phyloP scores from a whole-genome alignment of 371 early-diverging fungal genomes.

The Mucor mucedo region DNA sequence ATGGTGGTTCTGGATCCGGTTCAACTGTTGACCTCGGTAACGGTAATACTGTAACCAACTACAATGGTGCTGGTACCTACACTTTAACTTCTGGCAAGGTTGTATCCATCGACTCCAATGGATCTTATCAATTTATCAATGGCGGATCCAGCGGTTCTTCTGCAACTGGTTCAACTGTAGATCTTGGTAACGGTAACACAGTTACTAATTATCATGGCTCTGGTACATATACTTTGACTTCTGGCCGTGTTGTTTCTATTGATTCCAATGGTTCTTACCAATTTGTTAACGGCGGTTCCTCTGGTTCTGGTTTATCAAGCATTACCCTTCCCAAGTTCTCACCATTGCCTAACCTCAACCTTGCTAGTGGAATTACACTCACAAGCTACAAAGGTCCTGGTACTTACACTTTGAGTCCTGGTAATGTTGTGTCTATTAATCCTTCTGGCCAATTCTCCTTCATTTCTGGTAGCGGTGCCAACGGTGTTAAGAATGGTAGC shows the following conservation, averaged over 20 bases:
- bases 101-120: not conserved
- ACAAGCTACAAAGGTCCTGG: slow-evolving; percentile 12
- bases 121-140: slow-evolving; percentile 1
- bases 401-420: slow-evolving; percentile 5
- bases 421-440: not conserved
- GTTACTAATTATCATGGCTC: slow-evolving; percentile 4
- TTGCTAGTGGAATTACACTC: not conserved
- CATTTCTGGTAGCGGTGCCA: slow-evolving; percentile 1
- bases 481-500: not conserved
- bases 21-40: too few relatives aligned
- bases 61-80: slow-evolving; percentile 5
- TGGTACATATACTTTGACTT: slow-evolving; percentile 6
- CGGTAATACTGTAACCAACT: not conserved
- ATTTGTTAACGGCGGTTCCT: not conserved
- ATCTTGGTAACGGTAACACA: not conserved
- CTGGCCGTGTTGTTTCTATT: slow-evolving; percentile 11
- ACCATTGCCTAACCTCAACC: not conserved
- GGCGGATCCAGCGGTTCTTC: not conserved
- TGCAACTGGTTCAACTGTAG: not conserved
- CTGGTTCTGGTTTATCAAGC: not conserved
- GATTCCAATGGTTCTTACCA: not conserved
- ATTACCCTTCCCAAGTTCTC: not conserved
- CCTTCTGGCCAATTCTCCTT: not conserved
- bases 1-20: not conserved
- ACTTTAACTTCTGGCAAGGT: slow-evolving; percentile 5